These are phyloP conservation scores for Boletus reticuloceps DNA, from an alignment of 768 basidiomycete genomes.

Conservation along the genomic window DNA sequence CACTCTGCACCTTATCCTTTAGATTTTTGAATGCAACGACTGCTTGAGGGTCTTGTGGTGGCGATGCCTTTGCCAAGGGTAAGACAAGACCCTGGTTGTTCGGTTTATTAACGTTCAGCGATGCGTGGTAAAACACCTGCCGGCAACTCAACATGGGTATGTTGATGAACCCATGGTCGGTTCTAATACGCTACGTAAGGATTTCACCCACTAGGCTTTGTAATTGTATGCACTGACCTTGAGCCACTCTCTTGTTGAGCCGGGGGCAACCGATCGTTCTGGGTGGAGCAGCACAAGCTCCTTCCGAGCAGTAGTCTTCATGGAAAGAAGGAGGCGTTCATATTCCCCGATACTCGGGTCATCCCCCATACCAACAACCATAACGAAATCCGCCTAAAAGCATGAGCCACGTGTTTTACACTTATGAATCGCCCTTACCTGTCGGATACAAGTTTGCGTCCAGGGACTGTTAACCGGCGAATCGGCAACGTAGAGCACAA, in stretches of 20 bases:
- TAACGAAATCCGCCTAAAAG: slow-evolving; percentile 81
- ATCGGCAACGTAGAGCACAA: slow-evolving; percentile 94
- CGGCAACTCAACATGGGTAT: slow-evolving; percentile 90
- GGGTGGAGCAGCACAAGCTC: slow-evolving; percentile 93
- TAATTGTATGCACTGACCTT: slow-evolving; percentile 50
- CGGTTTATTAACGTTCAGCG: slow-evolving; percentile 2
- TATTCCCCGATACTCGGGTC: slow-evolving; percentile 91
- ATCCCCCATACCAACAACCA: slow-evolving; percentile 93
- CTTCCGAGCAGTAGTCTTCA: slow-evolving; percentile 98
- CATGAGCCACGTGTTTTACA: slow-evolving; percentile 6
- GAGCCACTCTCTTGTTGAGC: slow-evolving; percentile 94
- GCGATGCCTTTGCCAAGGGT: slow-evolving; percentile 56
- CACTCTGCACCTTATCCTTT: slow-evolving; percentile 88
- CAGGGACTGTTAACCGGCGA: slow-evolving; percentile 93
- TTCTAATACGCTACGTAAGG: slow-evolving; percentile 45
- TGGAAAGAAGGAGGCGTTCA: slow-evolving; percentile 86
- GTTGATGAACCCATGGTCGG: slow-evolving; percentile 95
- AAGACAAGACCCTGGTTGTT: slow-evolving; percentile 63
- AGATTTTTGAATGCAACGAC: slow-evolving; percentile 87
- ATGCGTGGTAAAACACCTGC: slow-evolving; percentile 38
- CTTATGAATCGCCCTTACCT: slow-evolving; percentile 45
- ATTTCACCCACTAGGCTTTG: background rate
- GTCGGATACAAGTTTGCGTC: slow-evolving; percentile 97
- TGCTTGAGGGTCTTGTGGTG: slow-evolving; percentile 82
- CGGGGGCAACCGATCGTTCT: slow-evolving; percentile 82